These are phyloP conservation scores for Ogataea henricii DNA, from an alignment of 805 yeast species.

Conservation along the genomic window DNA sequence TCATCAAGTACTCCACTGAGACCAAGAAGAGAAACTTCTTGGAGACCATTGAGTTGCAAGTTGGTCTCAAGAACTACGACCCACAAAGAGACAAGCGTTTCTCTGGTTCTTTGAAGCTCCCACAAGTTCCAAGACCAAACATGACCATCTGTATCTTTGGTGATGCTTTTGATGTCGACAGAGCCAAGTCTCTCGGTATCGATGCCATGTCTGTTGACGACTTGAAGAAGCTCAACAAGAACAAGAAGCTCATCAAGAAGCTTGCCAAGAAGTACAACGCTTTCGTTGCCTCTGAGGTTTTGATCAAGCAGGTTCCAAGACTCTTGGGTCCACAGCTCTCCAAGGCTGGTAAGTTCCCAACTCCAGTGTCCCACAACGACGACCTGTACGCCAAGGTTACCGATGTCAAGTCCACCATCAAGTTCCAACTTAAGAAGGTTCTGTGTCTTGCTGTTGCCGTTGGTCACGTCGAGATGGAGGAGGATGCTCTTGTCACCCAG, in stretches of 20 bases:
- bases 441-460: conserved; percentile 99
- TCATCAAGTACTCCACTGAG: conserved; percentile 86
- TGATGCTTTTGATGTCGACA: conserved; percentile 99
- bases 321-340: conserved; percentile 99
- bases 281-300: conserved; percentile 98
- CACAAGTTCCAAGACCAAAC: conserved; percentile 99
- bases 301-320: conserved; percentile 99
- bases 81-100: conserved; percentile 99
- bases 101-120: conserved; percentile 99
- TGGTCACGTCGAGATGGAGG: conserved; percentile 99
- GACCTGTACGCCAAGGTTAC: conserved; percentile 93
- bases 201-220: conserved; percentile 99
- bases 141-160: conserved; percentile 99
- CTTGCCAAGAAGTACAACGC: conserved; percentile 99
- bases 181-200: conserved; percentile 98
- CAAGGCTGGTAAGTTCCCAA: conserved; percentile 99
- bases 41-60: conserved; percentile 99
- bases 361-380: conserved; percentile 99
- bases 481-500: conserved; percentile 94
- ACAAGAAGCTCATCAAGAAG: conserved; percentile 99
- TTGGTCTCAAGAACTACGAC: conserved; percentile 99
- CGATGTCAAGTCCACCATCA: conserved; percentile 99
- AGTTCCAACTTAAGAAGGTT: conserved; percentile 99
- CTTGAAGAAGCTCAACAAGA: conserved; percentile 99
- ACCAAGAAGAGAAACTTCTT: conserved; percentile 99